A percentile compares a stretch with the other conserved stretches of the same genome.
phyloP scores from a whole-genome alignment of 345 rosid species.

The Dovyalis caffra region DNA sequence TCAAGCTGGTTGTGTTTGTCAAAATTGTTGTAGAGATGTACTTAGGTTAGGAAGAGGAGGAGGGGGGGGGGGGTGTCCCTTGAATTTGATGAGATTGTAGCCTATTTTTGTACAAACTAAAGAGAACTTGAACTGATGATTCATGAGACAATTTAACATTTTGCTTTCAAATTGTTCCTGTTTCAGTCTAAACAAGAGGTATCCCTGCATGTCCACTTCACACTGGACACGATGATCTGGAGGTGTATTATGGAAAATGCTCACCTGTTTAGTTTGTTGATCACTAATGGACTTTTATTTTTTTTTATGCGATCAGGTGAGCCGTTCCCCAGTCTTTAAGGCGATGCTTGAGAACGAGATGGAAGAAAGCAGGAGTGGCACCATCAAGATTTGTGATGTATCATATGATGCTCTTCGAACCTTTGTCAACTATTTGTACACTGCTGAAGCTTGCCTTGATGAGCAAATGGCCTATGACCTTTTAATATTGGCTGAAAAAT shows the following conservation, averaged over 20 bases:
- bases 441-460: constrained; percentile 77
- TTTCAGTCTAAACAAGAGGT: not conserved
- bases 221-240: not conserved
- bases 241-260: not conserved
- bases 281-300: not conserved
- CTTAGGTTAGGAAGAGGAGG: too few species aligned
- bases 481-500: constrained; percentile 75
- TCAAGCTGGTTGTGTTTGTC: too few species aligned
- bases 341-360: constrained; percentile 89
- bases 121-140: not conserved
- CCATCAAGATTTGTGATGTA: constrained; percentile 67
- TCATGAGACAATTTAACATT: not conserved
- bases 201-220: not conserved
- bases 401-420: constrained; percentile 64
- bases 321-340: constrained; percentile 78
- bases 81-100: not conserved
- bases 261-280: not conserved
- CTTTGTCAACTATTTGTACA: constrained; percentile 65
- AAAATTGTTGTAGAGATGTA: too few species aligned
- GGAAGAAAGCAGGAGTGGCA: constrained; percentile 83
- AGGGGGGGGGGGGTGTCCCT: not conserved
- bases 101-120: not conserved
- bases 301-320: constrained; percentile 40
- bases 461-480: constrained; percentile 84
- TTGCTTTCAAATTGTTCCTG: not conserved